Evolutionary conservation across 1,139 yeast genomes (phyloP).

Genomic region (Scheffersomyces cryptocercus): DNA sequence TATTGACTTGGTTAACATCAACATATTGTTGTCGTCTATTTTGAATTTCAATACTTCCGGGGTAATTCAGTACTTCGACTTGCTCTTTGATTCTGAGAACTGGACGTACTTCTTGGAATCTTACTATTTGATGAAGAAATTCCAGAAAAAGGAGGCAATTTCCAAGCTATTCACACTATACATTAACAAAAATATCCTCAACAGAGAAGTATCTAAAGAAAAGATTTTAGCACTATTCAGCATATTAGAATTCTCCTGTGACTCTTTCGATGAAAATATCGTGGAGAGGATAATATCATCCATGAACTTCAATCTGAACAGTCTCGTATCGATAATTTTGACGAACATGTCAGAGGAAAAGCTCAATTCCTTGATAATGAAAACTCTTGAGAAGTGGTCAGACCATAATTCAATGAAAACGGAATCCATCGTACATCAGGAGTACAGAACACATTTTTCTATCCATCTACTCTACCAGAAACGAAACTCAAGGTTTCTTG

Average conservation of each 20-base stretch:
- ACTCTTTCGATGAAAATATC: slow-evolving; percentile 14
- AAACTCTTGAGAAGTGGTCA: slow-evolving; percentile 32
- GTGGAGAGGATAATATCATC: slow-evolving; percentile 18
- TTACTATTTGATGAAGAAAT: slow-evolving; percentile 23
- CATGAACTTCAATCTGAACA: slow-evolving; percentile 14
- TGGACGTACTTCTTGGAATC: slow-evolving; percentile 22
- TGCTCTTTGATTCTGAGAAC: slow-evolving; percentile 19
- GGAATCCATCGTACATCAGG: slow-evolving; percentile 39
- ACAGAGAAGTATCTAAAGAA: background rate
- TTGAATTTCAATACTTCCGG: slow-evolving; percentile 21
- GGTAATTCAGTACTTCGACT: slow-evolving; percentile 21
- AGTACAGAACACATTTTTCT: slow-evolving; percentile 34
- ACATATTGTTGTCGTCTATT: slow-evolving; percentile 25
- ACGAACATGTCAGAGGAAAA: slow-evolving; percentile 4
- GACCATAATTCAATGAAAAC: slow-evolving; percentile 24
- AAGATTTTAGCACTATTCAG: slow-evolving; percentile 3
- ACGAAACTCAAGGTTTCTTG: slow-evolving; percentile 14
- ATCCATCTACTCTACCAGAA: slow-evolving; percentile 26
- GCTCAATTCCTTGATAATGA: slow-evolving; percentile 8
- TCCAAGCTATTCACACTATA: slow-evolving; percentile 10
- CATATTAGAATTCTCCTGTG: slow-evolving; percentile 6
- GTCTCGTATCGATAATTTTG: slow-evolving; percentile 15
- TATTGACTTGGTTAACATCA: slow-evolving; percentile 12
- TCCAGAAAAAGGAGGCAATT: slow-evolving; percentile 25
- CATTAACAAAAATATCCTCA: background rate